phyloP scores from a whole-genome alignment of 176 grass and related monocot genomes.

The Lolium perenne region DNA sequence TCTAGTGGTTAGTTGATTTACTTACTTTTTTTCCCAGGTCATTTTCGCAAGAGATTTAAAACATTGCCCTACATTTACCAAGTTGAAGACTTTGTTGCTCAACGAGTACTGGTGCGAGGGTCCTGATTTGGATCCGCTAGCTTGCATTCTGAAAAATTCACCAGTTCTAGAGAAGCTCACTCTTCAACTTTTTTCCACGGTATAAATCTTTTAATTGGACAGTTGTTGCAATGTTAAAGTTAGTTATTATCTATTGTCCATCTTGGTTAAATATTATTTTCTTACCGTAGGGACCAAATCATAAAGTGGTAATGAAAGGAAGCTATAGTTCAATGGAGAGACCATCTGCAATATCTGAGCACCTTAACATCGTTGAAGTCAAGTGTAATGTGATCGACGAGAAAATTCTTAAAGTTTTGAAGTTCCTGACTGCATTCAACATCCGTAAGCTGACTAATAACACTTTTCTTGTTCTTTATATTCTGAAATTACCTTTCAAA shows the following conservation, averaged over 20 bases:
- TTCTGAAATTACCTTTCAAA: background rate
- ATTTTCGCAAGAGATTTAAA: constrained; percentile 27
- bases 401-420: background rate
- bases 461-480: background rate
- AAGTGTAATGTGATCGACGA: background rate
- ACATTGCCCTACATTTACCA: constrained; percentile 26
- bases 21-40: background rate
- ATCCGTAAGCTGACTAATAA: constrained; percentile 6
- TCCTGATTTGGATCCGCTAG: background rate
- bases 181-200: background rate
- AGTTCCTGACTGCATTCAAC: background rate
- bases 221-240: background rate
- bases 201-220: background rate
- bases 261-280: background rate
- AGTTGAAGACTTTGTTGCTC: constrained; percentile 27
- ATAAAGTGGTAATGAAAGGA: constrained; percentile 17
- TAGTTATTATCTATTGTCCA: background rate
- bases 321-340: background rate
- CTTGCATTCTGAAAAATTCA: constrained; percentile 16
- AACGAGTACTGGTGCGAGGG: background rate
- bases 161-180: constrained; percentile 29
- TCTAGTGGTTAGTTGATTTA: background rate
- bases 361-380: constrained; percentile 16
- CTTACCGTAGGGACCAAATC: background rate
- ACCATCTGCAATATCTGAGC: background rate